phyloP scores from a whole-genome alignment of 2,329 filamentous ascomycete species.

The Lecanosticta acicola region DNA sequence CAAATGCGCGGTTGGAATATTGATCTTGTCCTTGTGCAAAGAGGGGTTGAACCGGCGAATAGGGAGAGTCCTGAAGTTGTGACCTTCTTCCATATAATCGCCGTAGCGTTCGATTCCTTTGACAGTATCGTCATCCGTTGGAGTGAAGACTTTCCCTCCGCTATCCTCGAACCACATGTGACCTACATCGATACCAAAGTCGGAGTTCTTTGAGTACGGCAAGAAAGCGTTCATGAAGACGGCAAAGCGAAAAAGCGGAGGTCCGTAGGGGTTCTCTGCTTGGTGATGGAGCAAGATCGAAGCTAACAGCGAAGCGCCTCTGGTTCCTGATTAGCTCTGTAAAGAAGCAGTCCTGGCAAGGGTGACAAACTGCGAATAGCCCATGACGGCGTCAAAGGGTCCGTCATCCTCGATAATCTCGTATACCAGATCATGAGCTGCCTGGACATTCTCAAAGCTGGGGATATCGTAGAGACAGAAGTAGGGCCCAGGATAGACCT shows the following conservation, averaged over 20 bases:
- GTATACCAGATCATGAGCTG: neutral
- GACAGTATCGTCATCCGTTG: neutral
- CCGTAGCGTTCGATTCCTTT: neutral
- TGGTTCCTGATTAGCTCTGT: neutral
- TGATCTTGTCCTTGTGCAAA: constrained; percentile 5
- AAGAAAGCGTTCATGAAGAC: constrained; percentile 11
- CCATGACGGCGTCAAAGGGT: neutral
- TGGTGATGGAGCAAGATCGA: constrained; percentile 12
- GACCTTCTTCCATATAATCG: neutral
- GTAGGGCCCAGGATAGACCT: neutral
- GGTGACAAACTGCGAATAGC: constrained; percentile 1
- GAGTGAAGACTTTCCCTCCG: neutral
- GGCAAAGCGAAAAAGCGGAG: constrained; percentile 14
- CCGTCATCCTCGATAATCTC: constrained; percentile 1
- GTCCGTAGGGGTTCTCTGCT: constrained; percentile 7
- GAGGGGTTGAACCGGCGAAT: neutral
- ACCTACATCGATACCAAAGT: neutral
- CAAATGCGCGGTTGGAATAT: constrained; percentile 13
- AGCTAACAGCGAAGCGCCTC: constrained; percentile 1
- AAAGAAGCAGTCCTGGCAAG: neutral
- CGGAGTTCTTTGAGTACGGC: constrained; percentile 1
- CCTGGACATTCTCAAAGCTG: neutral
- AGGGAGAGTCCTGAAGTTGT: neutral
- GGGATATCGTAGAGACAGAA: constrained; percentile 1
- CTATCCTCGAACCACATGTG: neutral